Conservation (phyloP, 345 rosid genomes). For the Linum tenue region DNA sequence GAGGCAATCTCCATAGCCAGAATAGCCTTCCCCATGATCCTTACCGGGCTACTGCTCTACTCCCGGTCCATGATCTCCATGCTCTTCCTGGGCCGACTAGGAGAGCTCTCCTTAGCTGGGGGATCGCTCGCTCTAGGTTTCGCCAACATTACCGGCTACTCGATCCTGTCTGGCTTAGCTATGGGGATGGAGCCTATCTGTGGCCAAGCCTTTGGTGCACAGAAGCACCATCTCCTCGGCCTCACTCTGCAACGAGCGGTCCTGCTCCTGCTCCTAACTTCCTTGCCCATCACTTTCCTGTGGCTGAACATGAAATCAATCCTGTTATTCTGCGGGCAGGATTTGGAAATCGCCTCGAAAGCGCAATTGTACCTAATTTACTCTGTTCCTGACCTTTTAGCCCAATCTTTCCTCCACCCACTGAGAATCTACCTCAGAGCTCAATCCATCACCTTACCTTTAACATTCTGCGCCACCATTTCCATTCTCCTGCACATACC, state of each 20-base stretch:
- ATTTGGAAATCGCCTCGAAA: conserved; percentile 39
- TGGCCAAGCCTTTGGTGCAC: conserved; percentile 83
- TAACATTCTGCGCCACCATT: conserved; percentile 50
- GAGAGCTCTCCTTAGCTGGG: conserved; percentile 37
- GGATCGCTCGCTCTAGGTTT: conserved; percentile 71
- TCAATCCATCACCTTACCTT: conserved; percentile 54
- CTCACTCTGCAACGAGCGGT: conserved; percentile 59
- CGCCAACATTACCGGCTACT: conserved; percentile 30
- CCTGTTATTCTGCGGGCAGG: conserved; percentile 52
- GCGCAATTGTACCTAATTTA: conserved; percentile 59
- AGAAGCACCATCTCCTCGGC: conserved; percentile 40
- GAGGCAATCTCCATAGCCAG: conserved; percentile 28
- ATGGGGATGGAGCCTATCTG: conserved; percentile 92
- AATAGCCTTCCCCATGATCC: conserved; percentile 37
- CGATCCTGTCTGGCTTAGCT: conserved; percentile 70
- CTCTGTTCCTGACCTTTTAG: conserved; percentile 77
- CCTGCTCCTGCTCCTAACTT: conserved; percentile 43
- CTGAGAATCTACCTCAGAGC: conserved; percentile 70
- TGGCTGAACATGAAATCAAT: conserved; percentile 73
- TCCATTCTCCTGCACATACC: conserved; percentile 63
- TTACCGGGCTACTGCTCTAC: conserved; percentile 34
- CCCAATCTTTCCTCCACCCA: conserved; percentile 73
- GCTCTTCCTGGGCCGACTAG: conserved; percentile 44
- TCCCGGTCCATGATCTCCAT: conserved; percentile 47
- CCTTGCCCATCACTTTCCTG: conserved; percentile 54